Evolutionary conservation across 805 yeast genomes (phyloP).

Genomic region (Teunomyces pallodes): DNA sequence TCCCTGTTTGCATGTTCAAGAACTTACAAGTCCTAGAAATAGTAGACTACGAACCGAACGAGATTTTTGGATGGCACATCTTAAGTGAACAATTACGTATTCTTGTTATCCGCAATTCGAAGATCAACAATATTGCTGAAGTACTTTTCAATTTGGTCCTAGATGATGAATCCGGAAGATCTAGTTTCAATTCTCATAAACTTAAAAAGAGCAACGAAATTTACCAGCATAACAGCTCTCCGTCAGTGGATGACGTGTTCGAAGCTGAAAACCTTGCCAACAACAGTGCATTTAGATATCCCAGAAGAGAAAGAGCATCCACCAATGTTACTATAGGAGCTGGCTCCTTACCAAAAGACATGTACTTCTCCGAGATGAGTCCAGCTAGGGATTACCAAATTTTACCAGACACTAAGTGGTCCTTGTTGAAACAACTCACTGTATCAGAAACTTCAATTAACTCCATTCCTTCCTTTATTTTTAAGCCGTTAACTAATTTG

Average conservation of each 20-base stretch:
- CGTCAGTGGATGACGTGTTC: conserved; percentile 11
- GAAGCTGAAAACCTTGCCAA: conserved; percentile 1
- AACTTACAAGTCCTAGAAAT: conserved; percentile 62
- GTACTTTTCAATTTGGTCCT: conserved; percentile 50
- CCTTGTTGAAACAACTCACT: conserved; percentile 39
- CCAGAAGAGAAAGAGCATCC: conserved; percentile 22
- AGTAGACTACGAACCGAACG: conserved; percentile 59
- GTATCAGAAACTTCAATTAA: conserved; percentile 40
- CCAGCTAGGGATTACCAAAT: conserved; percentile 17
- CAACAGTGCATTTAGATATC: conserved; percentile 25
- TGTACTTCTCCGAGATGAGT: conserved; percentile 7
- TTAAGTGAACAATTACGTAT: conserved; percentile 54
- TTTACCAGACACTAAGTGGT: conserved; percentile 39
- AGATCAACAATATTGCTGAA: conserved; percentile 52
- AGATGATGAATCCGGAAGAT: conserved; percentile 48
- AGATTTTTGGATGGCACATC: conserved; percentile 63
- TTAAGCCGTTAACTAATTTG: conserved; percentile 38
- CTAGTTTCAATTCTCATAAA: conserved; percentile 27
- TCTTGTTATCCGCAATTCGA: conserved; percentile 51
- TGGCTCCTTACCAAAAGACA: conserved; percentile 25
- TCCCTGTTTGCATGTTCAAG: conserved; percentile 60
- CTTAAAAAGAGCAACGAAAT: conserved; percentile 13
- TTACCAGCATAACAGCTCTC: neutral
- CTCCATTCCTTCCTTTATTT: conserved; percentile 31
- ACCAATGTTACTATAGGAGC: conserved; percentile 22